phyloP scores from a whole-genome alignment of 2,329 filamentous ascomycete genomes.

The Diaporthe vexans region DNA sequence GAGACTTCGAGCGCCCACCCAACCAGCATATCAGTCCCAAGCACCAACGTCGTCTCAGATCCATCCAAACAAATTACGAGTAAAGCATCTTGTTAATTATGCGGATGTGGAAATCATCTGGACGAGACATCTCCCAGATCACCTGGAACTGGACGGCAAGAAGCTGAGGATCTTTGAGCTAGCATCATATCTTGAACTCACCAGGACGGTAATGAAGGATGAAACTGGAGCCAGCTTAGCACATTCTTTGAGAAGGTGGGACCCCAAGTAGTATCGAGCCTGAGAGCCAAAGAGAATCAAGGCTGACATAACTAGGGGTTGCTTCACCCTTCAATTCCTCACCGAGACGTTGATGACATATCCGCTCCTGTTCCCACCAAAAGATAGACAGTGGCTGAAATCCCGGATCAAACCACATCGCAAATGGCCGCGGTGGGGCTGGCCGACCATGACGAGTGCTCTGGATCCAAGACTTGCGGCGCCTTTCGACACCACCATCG shows the following conservation, averaged over 20 bases:
- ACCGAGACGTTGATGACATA: conserved; percentile 6
- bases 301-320: neutral
- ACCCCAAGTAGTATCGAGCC: neutral
- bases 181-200: neutral
- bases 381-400: neutral
- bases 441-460: neutral
- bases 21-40: neutral
- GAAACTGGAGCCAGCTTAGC: neutral
- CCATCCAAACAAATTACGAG: neutral
- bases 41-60: neutral
- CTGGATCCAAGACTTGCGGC: conserved; percentile 2
- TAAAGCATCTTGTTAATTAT: neutral
- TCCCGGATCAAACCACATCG: neutral
- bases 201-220: neutral
- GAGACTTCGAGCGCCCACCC: neutral
- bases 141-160: neutral
- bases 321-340: neutral
- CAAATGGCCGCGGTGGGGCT: neutral
- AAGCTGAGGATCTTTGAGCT: neutral
- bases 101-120: neutral
- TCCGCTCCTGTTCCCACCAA: conserved; percentile 3
- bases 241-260: neutral
- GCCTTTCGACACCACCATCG: neutral
- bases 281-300: neutral
- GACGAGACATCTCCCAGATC: neutral